Evolutionary conservation across 2,329 filamentous ascomycete genomes (phyloP), one percentile per base, ranked within the genome.

Genomic region (Ceratocystiopsis brevicomis): DNA sequence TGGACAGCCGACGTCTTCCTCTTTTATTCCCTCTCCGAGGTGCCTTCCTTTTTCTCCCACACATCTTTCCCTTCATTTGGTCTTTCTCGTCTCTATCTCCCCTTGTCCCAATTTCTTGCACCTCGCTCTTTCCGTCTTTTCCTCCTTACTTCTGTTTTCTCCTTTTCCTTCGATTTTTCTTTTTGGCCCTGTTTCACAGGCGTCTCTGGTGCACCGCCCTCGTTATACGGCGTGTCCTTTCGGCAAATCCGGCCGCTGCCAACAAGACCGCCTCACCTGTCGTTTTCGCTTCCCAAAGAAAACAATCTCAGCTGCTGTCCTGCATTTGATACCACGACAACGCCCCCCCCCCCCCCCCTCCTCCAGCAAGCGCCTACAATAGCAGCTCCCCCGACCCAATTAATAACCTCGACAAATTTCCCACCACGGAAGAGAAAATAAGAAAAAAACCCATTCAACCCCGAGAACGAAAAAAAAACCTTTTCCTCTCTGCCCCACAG

Each of bases 311-410:
- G 32, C 38, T 44, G 18, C 25, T 38, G 16, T 30, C 25, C 25
- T 30, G 25, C 25, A 30, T 30, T 30, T 11, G 25, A 30, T 30
- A 30, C 25, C 25, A 30, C 25, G 25, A 30, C 25, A 11, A 30
- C 25, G 25, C 5, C 25, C 19, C 19, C 19, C 19, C 19, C 6
- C 19, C 19, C 6, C 19, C 19, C n/a, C 38, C 34, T 16, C 16
- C 17, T 43, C 11, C 37, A 39, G 43, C 46, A 49, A 45, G 54
- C 51, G 46, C 48, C 44, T 45, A 35, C 39, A 30, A 30, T 30
- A 39, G 39, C 34, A 39, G 44, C 21, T 39, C 32, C 15, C 38
- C 35, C 30, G 51, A 53, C 52, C 57, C 54, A 56, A 53, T 56
- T 53, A 30, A 30, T 30, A 52, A 41, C 45, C 48, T 47, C 39